These are phyloP conservation scores for Aciculosporium take DNA, from an alignment of 2,329 filamentous ascomycete species.

Conservation along the genomic window DNA sequence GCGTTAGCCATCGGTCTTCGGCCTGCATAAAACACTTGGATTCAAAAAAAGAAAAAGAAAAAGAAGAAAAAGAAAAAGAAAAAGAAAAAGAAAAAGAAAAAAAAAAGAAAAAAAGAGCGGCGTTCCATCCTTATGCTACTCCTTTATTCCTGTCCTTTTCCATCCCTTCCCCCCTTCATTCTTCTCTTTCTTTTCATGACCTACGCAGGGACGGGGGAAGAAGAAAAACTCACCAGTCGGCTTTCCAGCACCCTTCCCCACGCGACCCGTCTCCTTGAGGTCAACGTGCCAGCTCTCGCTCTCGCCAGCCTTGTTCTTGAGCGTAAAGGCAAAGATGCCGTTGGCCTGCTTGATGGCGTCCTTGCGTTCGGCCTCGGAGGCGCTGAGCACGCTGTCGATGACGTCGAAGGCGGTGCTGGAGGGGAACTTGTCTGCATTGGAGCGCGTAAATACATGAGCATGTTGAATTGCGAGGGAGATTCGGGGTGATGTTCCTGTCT, in stretches of 20 bases:
- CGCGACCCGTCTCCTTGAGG: constrained; percentile 76
- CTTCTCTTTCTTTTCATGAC: background rate
- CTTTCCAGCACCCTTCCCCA: constrained; percentile 67
- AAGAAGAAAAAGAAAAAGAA: background rate
- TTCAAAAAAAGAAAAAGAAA: background rate
- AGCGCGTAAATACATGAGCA: background rate
- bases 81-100: too few relatives aligned
- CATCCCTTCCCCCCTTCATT: too few relatives aligned
- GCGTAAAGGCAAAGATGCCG: constrained; percentile 76
- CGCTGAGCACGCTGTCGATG: constrained; percentile 59
- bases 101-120: constrained; percentile 14
- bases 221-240: constrained; percentile 53
- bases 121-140: too few relatives aligned
- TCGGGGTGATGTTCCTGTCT: background rate
- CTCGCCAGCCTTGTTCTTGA: constrained; percentile 76
- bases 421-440: constrained; percentile 62
- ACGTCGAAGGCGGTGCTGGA: constrained; percentile 82
- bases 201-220: background rate
- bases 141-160: too few relatives aligned
- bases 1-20: too few relatives aligned
- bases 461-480: background rate
- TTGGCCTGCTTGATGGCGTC: constrained; percentile 80
- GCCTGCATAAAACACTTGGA: too few relatives aligned
- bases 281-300: constrained; percentile 88
- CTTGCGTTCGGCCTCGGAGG: constrained; percentile 60